Conservation (phyloP, 345 rosid species). For the Murraya koenigii region DNA sequence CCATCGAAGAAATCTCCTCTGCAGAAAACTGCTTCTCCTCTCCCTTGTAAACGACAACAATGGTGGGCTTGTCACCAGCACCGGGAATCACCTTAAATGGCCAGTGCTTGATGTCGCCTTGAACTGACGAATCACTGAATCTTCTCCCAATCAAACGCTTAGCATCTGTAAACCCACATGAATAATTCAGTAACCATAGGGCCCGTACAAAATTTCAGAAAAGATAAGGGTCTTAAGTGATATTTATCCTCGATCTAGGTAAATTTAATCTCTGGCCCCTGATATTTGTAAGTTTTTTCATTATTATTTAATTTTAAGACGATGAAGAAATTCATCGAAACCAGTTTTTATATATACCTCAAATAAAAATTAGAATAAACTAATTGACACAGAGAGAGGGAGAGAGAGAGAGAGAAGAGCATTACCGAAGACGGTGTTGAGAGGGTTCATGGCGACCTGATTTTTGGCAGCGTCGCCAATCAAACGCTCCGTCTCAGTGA, state of each 20-base stretch:
- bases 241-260: not conserved
- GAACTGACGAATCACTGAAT: conserved; percentile 37
- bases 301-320: too few relatives aligned
- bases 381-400: not conserved
- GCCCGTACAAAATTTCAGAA: not conserved
- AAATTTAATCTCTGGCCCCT: not conserved
- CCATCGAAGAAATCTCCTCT: conserved; percentile 58
- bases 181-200: not conserved
- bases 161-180: conserved; percentile 21
- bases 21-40: conserved; percentile 45
- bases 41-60: conserved; percentile 32
- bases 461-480: conserved; percentile 67
- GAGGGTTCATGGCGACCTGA: conserved; percentile 64
- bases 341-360: too few relatives aligned
- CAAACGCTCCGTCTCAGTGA: conserved; percentile 50
- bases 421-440: conserved; percentile 57
- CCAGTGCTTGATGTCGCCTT: conserved; percentile 42
- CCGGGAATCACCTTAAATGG: conserved; percentile 41
- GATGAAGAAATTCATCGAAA: too few relatives aligned
- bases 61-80: conserved; percentile 40
- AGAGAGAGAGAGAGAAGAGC: not conserved
- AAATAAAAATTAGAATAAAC: too few relatives aligned
- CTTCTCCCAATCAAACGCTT: conserved; percentile 50
- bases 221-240: not conserved
- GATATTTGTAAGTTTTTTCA: too few relatives aligned